These are phyloP conservation scores for Bacidia rubella DNA, from an alignment of 495 filamentous ascomycete genomes.

Conservation along the genomic window DNA sequence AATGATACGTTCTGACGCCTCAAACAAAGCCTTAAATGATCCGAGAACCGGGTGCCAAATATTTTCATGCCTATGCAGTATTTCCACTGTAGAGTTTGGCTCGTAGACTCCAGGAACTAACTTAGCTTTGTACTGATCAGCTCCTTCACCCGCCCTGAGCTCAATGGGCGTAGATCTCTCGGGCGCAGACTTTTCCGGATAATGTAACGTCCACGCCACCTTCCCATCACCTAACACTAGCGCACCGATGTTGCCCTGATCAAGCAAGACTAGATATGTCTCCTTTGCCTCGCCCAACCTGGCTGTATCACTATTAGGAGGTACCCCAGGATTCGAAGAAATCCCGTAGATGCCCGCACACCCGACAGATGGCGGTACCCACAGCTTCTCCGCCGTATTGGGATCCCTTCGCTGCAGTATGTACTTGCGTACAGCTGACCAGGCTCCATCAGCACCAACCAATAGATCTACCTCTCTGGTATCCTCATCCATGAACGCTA, in stretches of 20 bases:
- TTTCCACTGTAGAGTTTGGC: neutral
- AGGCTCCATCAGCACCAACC: neutral
- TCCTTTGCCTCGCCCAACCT: neutral
- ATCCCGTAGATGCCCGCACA: neutral
- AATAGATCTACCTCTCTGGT: neutral
- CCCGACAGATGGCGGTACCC: neutral
- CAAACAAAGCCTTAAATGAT: neutral
- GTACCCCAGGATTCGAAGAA: neutral
- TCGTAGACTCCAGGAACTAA: neutral
- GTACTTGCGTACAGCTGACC: conserved; percentile 1
- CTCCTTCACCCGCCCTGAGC: too few relatives aligned
- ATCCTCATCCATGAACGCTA: neutral
- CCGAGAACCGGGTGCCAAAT: neutral
- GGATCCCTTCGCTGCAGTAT: neutral
- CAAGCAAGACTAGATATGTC: neutral
- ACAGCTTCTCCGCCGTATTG: neutral
- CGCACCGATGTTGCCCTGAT: conserved; percentile 2
- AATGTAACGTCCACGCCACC: neutral
- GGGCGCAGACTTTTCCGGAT: neutral
- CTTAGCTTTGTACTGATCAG: neutral
- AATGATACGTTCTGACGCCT: neutral
- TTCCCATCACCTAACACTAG: conserved; percentile 1
- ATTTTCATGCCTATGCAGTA: neutral
- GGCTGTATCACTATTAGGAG: neutral
- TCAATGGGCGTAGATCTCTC: neutral